Base-by-base conservation (phyloP, 2,329 filamentous ascomycete species). In the Penicillium sp. region DNA sequence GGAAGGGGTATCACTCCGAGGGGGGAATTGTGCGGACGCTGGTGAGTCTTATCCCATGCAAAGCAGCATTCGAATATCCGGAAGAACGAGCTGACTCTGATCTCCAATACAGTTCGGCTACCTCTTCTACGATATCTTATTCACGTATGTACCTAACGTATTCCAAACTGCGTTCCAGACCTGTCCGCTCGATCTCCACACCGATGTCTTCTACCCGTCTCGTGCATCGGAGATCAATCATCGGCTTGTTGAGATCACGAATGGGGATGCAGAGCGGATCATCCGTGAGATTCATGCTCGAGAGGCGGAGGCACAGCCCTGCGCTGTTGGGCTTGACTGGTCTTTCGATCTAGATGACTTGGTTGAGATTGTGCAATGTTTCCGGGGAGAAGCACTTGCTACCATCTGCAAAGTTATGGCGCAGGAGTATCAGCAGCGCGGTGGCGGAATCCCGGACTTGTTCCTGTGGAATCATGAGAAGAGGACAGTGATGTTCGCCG, bases 131-230 rank as follows among this genome's bases (percentile, higher is more conserved):
- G 91, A 98, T 68, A 80, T 97, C 22, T 74, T 98, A 6, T 97
- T 97, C 70, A 76, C 88, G 24, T 95, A 95, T 68, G 80, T 97
- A 5, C 91, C 93, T 24, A 95, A 97, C 60, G 91, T 98, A 48
- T 98, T 98, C 68, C 91, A 97, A 66, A 98, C 93, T 6, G 81
- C 85, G 1, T 98, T 88, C 65, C 93, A 98, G 69, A 95, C 88
- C 0, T 95, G 88, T 62, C 93, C 93, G 1, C 73, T 98, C 3
- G 93, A 98, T 66, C 74, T 98, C 6, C 86, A 94, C 64, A 95
- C 90, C 0, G 93, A 98, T 65, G 83, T 86, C 3, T 98, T 98
- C 72, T 97, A 88, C 64, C 80, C 87, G 0, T 82, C 84, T 1
- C 80, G 93, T n/a, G 82, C 85, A 32, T 88, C 85, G 4, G 90